Base-by-base conservation (phyloP, 2,329 filamentous ascomycete species). In the Microdochium bolleyi region DNA sequence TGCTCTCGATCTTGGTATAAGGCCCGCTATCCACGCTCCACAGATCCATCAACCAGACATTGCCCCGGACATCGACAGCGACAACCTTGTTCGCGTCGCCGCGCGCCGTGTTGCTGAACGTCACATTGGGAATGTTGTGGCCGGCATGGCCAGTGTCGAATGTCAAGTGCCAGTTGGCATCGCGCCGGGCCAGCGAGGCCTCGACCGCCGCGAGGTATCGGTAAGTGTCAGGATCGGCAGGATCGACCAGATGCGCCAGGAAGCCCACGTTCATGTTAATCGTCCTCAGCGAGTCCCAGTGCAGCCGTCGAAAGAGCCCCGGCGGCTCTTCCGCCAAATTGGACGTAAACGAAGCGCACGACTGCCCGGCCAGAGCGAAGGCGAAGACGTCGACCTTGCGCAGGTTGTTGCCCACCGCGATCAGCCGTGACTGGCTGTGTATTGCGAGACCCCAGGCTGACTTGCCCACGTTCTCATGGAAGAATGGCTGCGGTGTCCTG, bases 361-460 rank as follows among this genome's bases (percentile, higher is more conserved):
- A 19, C 13, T 22, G 41, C 19, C 41, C 41, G 9, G 41, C 41
- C 3, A 46, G 41, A 19, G 66, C 66, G n/a, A 67, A 66, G 13
- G 69, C 56, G 55, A 68, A 64, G n/a, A 66, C 61, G 49, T 61
- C 62, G 21, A 66, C 61, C 19, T 62, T 56, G 16, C 65, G 64
- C 1, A 77, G 80, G 64, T 99, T 99, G 0, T 88, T 84, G 60
- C 88, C 89, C 38, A 95, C 85, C 0, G 92, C 94, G 56, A 99
- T 87, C 56, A 96, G 73, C 0, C 92, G 83, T n/a, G 89, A 89
- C 56, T 84, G 73, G 56, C 82, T 78, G 66, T 97, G 92, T 11
- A 96, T 78, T 8, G 90, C 87, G 49, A 96, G 70, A 0, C 92
- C 94, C 94, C 94, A 99, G 2, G 92, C 92, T 55, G 89, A 92